phyloP scores from a whole-genome alignment of 768 basidiomycete genomes.

The Myochromella boudieri region DNA sequence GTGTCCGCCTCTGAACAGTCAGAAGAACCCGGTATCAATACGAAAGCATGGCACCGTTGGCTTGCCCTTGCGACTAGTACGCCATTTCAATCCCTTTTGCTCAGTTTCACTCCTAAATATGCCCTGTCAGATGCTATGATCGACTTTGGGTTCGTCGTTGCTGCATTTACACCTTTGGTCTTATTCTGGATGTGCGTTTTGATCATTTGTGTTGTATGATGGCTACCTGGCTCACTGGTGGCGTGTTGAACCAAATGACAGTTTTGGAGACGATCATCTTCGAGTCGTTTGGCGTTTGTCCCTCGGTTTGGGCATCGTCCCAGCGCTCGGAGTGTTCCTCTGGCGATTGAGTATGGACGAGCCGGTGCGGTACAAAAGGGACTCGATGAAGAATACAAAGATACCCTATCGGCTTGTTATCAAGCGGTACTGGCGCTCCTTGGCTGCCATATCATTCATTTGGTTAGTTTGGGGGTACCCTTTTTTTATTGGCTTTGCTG shows the following conservation, averaged over 20 bases:
- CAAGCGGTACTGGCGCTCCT: constrained; percentile 71
- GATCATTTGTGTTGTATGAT: not conserved
- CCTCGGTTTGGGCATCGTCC: constrained; percentile 79
- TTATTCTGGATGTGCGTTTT: constrained; percentile 79
- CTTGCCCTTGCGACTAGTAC: constrained; percentile 86
- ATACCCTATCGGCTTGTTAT: constrained; percentile 79
- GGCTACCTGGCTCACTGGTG: too few relatives aligned
- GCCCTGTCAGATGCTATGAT: constrained; percentile 68
- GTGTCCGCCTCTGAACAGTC: constrained; percentile 89
- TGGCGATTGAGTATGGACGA: constrained; percentile 88
- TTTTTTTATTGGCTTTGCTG: not conserved
- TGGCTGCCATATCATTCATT: constrained; percentile 69
- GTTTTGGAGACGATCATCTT: constrained; percentile 76
- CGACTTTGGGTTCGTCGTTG: constrained; percentile 75
- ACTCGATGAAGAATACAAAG: constrained; percentile 71
- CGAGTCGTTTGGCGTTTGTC: constrained; percentile 85
- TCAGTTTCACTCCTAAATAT: not conserved
- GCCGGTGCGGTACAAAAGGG: constrained; percentile 67
- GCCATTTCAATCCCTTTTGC: constrained; percentile 12
- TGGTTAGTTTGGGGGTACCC: constrained; percentile 47
- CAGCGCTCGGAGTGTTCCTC: constrained; percentile 73
- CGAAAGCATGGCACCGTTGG: constrained; percentile 80
- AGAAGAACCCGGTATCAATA: constrained; percentile 73
- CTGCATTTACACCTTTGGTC: constrained; percentile 79
- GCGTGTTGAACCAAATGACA: constrained; percentile 27